A percentile compares a stretch with the other conserved stretches of the same genome.
Conservation (phyloP, 306 rosid genomes). For the Ceratonia siliqua region DNA sequence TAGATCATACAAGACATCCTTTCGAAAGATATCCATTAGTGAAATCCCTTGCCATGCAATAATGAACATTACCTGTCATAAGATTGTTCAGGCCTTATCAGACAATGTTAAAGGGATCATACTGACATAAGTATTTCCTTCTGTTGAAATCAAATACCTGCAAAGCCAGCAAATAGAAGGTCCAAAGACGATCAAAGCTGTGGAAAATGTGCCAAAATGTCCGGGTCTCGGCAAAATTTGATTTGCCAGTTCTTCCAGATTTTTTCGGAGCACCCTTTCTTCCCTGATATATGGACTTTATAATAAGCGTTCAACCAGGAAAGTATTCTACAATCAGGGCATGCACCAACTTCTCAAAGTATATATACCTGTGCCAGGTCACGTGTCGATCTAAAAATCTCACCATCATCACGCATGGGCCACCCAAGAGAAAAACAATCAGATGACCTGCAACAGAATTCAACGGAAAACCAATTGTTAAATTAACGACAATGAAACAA, state of each 20-base stretch:
- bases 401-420: slow-evolving; percentile 99
- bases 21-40: slow-evolving; percentile 55
- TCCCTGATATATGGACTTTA: slow-evolving; percentile 57
- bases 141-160: slow-evolving; percentile 65
- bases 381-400: slow-evolving; percentile 80
- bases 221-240: slow-evolving; percentile 84
- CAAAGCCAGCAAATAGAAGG: slow-evolving; percentile 78
- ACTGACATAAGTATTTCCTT: slow-evolving; percentile 19
- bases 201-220: slow-evolving; percentile 93
- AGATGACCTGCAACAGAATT: slow-evolving; percentile 58
- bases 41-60: slow-evolving; percentile 71
- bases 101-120: slow-evolving; percentile 35
- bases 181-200: slow-evolving; percentile 96
- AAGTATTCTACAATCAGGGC: slow-evolving; percentile 16
- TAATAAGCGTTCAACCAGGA: slow-evolving; percentile 7
- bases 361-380: slow-evolving; percentile 55
- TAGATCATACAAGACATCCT: slow-evolving; percentile 59
- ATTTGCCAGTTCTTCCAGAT: slow-evolving; percentile 71
- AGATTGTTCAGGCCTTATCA: slow-evolving; percentile 33
- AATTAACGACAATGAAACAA: slow-evolving; percentile 22
- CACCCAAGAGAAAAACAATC: slow-evolving; percentile 98
- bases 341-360: slow-evolving; percentile 29
- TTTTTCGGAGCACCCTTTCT: slow-evolving; percentile 55
- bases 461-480: slow-evolving; percentile 21
- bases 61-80: slow-evolving; percentile 70